Conservation (phyloP, 208 protist species). For the Leishmania gerbilli region DNA sequence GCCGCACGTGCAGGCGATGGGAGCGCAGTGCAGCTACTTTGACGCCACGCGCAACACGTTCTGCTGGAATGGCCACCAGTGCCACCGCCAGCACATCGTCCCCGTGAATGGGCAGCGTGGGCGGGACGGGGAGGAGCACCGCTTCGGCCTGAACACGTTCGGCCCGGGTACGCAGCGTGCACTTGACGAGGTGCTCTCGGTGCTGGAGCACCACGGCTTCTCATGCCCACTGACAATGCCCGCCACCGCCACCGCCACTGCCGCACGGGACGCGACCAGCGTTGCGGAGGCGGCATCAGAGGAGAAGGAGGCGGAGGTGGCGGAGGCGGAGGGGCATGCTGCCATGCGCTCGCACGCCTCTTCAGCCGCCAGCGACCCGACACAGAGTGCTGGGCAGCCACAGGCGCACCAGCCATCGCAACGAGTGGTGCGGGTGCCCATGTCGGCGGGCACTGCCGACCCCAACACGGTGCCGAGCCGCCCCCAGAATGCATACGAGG, state of each 20-base stretch:
- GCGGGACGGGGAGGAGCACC: slow-evolving; percentile 24
- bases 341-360: not conserved
- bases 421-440: slow-evolving; percentile 4
- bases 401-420: slow-evolving; percentile 2
- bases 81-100: slow-evolving; percentile 31
- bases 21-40: slow-evolving; percentile 40
- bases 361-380: not conserved
- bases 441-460: not conserved
- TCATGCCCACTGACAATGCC: not conserved
- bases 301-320: not conserved
- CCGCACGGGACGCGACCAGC: not conserved
- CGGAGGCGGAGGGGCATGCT: slow-evolving; percentile 4
- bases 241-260: not conserved
- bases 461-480: not conserved
- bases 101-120: slow-evolving; percentile 24
- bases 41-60: slow-evolving; percentile 33
- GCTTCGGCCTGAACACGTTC: slow-evolving; percentile 24
- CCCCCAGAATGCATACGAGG: not conserved
- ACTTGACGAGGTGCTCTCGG: slow-evolving; percentile 30
- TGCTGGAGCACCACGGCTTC: slow-evolving; percentile 26
- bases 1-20: slow-evolving; percentile 18
- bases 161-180: slow-evolving; percentile 29
- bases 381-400: not conserved
- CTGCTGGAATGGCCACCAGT: slow-evolving; percentile 52
- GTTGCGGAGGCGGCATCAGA: not conserved